Base-by-base conservation (phyloP, 2,329 filamentous ascomycete genomes). In the Verruconis gallopava region DNA sequence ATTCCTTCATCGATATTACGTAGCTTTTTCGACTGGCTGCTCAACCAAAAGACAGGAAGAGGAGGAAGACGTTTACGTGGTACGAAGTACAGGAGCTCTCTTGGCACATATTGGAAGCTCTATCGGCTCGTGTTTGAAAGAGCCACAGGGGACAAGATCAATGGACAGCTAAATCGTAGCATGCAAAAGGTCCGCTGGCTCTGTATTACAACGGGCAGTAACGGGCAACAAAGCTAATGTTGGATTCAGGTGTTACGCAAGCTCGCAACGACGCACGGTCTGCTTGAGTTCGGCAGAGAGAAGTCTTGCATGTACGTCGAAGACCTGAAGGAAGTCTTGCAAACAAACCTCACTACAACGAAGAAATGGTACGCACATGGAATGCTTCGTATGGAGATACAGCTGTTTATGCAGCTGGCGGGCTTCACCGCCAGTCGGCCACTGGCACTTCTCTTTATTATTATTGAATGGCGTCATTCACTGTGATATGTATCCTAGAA, bases 281-380 rank as follows among this genome's bases (percentile, higher is more conserved):
- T 53, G 33, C 46, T 44, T 19, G 49, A 49, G 20, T 42, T 42
- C 22, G 42, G 44, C 12, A 22, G 28, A 40, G 44, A 50, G 32
- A 42, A 42, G 40, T 34, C 40, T 34, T 40, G 40, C 40, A 42
- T 42, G 33, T 42, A 42, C 19, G 25, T 47, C 14, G 40, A 51
- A 39, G 49, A 52, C 46, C 43, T 46, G 18, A 42, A 42, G 4
- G 4, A n/a, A 46, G 46, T 51, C n/a, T 43, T 52, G n/a, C 40
- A 47, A 46, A 52, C 47, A 13, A 52, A 51, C 36, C 21, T 45
- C 20, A 38, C 40, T 19, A 38, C 43, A 20, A 50, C 45, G 4
- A 36, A 51, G 37, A 49, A 50, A 38, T 41, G 32, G 33, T 52
- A 48, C 33, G 5, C 32, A 2, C 36, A 44, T 15, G 35, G 50